Evolutionary conservation across 495 filamentous ascomycete genomes (phyloP).

Genomic region (Glarea lozoyensis): DNA sequence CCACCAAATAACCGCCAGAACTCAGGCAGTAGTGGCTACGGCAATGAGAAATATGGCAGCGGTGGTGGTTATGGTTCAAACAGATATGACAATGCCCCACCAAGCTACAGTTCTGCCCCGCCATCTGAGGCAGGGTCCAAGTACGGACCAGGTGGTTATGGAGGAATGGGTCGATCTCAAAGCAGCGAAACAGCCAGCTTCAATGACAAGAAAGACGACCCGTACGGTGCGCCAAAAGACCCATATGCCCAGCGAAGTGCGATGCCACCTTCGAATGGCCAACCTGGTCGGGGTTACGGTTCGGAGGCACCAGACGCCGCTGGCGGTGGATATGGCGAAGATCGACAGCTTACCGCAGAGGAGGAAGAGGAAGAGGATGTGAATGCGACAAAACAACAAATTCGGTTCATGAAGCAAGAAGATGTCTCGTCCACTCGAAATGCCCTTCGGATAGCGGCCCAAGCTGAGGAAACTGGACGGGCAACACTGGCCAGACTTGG

Average conservation of each 20-base stretch:
- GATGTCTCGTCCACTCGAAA: slow-evolving; percentile 65
- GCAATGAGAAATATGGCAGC: slow-evolving; percentile 51
- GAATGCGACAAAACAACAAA: slow-evolving; percentile 60
- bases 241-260: slow-evolving; percentile 35
- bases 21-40: slow-evolving; percentile 34
- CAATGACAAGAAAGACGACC: slow-evolving; percentile 49
- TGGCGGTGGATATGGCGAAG: slow-evolving; percentile 42
- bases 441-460: slow-evolving; percentile 52
- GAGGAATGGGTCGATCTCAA: slow-evolving; percentile 50
- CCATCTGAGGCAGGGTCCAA: slow-evolving; percentile 28
- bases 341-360: slow-evolving; percentile 64
- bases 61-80: slow-evolving; percentile 56
- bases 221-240: slow-evolving; percentile 58
- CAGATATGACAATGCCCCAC: slow-evolving; percentile 45
- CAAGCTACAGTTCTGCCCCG: slow-evolving; percentile 12
- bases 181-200: slow-evolving; percentile 40
- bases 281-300: slow-evolving; percentile 13
- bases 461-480: slow-evolving; percentile 64
- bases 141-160: slow-evolving; percentile 60
- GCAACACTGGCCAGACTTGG: slow-evolving; percentile 62
- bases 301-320: slow-evolving; percentile 30
- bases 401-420: slow-evolving; percentile 64
- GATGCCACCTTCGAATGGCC: slow-evolving; percentile 17
- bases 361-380: slow-evolving; percentile 63
- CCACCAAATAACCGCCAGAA: slow-evolving; percentile 12